These are phyloP conservation scores for Tolypocladium tropicale DNA, from an alignment of 2,329 filamentous ascomycete genomes.

Conservation along the genomic window DNA sequence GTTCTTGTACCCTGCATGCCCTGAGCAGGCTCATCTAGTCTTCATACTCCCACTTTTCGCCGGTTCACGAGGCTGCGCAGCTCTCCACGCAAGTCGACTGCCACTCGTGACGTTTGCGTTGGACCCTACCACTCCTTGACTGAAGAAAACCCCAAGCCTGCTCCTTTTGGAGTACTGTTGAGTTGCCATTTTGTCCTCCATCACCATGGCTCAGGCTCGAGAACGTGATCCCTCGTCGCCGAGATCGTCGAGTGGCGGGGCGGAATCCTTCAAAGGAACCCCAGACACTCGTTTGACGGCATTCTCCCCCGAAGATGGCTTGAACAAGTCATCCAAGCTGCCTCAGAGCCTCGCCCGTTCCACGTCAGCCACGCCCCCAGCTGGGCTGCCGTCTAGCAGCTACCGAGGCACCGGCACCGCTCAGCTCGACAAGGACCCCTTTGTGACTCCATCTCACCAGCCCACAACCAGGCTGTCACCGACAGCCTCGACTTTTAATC, in stretches of 20 bases:
- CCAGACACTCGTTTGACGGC: constrained; percentile 54
- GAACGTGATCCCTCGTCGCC: constrained; percentile 34
- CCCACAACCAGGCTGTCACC: constrained; percentile 45
- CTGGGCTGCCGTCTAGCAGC: constrained; percentile 13
- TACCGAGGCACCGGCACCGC: constrained; percentile 12
- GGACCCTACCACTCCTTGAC: background rate
- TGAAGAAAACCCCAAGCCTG: background rate
- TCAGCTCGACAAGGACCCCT: constrained; percentile 40
- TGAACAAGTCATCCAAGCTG: constrained; percentile 31
- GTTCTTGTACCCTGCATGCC: background rate
- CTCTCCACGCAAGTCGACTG: background rate
- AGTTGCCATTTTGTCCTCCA: background rate
- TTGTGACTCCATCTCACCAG: constrained; percentile 30
- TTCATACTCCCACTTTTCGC: background rate
- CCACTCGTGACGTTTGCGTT: background rate
- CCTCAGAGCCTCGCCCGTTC: constrained; percentile 20
- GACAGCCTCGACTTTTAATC: constrained; percentile 52
- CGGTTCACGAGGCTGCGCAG: background rate
- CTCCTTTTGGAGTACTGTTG: background rate
- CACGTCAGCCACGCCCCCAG: constrained; percentile 17
- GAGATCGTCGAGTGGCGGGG: constrained; percentile 38
- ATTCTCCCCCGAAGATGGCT: constrained; percentile 51
- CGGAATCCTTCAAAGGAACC: constrained; percentile 50
- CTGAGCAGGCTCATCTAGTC: background rate
- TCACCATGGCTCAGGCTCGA: constrained; percentile 28